Base-by-base conservation (phyloP, 768 basidiomycete genomes). In the Russula ochroleuca region DNA sequence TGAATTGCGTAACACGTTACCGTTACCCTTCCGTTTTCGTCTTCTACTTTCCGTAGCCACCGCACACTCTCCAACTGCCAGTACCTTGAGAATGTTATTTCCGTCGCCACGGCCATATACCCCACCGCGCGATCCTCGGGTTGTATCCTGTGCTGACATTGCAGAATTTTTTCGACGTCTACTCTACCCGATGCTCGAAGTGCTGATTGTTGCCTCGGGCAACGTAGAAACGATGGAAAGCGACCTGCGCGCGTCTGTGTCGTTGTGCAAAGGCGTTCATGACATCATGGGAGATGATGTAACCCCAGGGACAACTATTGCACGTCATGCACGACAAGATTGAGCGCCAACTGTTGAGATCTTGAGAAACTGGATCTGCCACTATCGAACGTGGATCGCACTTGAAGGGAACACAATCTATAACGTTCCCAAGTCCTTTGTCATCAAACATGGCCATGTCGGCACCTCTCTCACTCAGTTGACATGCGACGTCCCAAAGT, bases 371-470 rank as follows among this genome's bases (percentile, higher is more conserved):
- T 28, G 28, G 28, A 28, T 28, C 28, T 28, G 28, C 28, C n/a
- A n/a, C n/a, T n/a, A n/a, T n/a, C n/a, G n/a, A n/a, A n/a, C n/a
- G n/a, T n/a, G n/a, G n/a, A n/a, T n/a, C n/a, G n/a, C 91, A 93
- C 77, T 78, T 90, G 72, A 92, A 91, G 70, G 83, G 81, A 14
- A 75, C 77, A 38, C 66, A 61, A 21, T 13, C 58, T 48, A 72
- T 23, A 74, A 76, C 3, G 77, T 76, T 0, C 96, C 96, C 5
- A 96, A 91, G 77, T 94, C 94, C 0, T 98, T 99, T 71, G 90
- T 99, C 64, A 91, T 99, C 73, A 96, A 95, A 74, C 92, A 95
- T 77, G 97, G 97, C 45, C 85, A 87, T 62, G 95, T 98, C 35
- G 96, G 97, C n/a, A 79, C 83, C 55, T 93, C 92, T 9, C 78